Evolutionary conservation across 352 stramenopile species (phyloP).

Genomic region (Globisporangium nunn): DNA sequence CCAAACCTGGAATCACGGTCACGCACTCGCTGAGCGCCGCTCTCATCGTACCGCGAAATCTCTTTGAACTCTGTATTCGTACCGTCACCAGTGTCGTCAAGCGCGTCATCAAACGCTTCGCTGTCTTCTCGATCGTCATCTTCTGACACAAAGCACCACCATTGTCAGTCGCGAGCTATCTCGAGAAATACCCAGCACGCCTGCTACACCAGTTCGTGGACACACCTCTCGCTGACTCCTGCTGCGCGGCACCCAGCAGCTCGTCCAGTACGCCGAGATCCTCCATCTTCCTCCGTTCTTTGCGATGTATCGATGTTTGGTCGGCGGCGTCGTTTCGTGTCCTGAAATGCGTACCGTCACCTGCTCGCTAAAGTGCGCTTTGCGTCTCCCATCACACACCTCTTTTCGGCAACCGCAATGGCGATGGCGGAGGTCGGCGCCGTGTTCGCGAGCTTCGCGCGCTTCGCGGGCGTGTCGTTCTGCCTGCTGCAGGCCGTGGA

Average conservation of each 20-base stretch:
- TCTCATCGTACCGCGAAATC: not conserved
- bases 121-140: not conserved
- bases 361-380: not conserved
- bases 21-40: not conserved
- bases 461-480: conserved; percentile 67
- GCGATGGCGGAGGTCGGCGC: conserved; percentile 32
- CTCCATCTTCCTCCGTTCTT: not conserved
- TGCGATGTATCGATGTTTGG: not conserved
- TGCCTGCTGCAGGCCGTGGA: conserved; percentile 68
- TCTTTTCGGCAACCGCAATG: not conserved
- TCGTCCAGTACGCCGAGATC: not conserved
- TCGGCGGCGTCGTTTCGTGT: not conserved
- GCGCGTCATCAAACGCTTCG: not conserved
- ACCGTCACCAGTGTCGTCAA: not conserved
- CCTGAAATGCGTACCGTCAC: not conserved
- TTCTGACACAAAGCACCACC: not conserved
- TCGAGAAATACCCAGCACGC: too few relatives aligned
- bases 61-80: not conserved
- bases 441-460: conserved; percentile 59
- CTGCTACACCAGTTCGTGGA: not conserved
- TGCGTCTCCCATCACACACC: not conserved
- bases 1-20: not conserved
- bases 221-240: not conserved
- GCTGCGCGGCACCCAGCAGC: not conserved
- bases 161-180: too few relatives aligned